These are phyloP conservation scores for Fusarium transvaalense DNA, from an alignment of 2,329 filamentous ascomycete species.

Conservation along the genomic window DNA sequence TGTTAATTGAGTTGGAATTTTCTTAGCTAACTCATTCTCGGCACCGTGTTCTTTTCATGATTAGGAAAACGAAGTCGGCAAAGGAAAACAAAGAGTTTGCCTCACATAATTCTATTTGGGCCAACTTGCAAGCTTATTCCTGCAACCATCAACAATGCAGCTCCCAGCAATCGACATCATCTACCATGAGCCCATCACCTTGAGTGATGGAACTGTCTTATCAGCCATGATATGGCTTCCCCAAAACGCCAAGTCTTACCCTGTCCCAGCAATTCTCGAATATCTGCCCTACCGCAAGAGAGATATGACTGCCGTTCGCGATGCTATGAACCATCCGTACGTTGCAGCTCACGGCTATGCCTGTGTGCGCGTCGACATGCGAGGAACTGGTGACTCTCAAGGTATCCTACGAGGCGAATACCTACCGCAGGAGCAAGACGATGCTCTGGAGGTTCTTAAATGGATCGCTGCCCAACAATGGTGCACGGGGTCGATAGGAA, in stretches of 20 bases:
- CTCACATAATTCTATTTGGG: too few relatives aligned
- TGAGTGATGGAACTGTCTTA: slow-evolving; percentile 7
- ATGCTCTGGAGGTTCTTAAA: background rate
- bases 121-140: too few relatives aligned
- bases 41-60: too few relatives aligned
- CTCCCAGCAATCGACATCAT: slow-evolving; percentile 5
- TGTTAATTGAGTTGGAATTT: too few relatives aligned
- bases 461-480: slow-evolving; percentile 7
- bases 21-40: too few relatives aligned
- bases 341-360: slow-evolving; percentile 7
- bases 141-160: slow-evolving; percentile 1
- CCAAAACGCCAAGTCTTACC: slow-evolving; percentile 1
- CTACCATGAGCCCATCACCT: slow-evolving; percentile 6
- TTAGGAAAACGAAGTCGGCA: too few relatives aligned
- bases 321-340: slow-evolving; percentile 16
- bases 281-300: slow-evolving; percentile 9
- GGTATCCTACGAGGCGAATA: slow-evolving; percentile 7
- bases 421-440: slow-evolving; percentile 5
- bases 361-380: slow-evolving; percentile 4
- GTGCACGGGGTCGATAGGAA: slow-evolving; percentile 14
- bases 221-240: slow-evolving; percentile 17
- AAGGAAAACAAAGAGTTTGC: too few relatives aligned
- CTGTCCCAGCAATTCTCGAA: slow-evolving; percentile 14
- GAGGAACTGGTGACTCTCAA: slow-evolving; percentile 16
- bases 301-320: slow-evolving; percentile 5